Base-by-base conservation (phyloP, 2,329 filamentous ascomycete genomes). In the Ascosphaera apis region DNA sequence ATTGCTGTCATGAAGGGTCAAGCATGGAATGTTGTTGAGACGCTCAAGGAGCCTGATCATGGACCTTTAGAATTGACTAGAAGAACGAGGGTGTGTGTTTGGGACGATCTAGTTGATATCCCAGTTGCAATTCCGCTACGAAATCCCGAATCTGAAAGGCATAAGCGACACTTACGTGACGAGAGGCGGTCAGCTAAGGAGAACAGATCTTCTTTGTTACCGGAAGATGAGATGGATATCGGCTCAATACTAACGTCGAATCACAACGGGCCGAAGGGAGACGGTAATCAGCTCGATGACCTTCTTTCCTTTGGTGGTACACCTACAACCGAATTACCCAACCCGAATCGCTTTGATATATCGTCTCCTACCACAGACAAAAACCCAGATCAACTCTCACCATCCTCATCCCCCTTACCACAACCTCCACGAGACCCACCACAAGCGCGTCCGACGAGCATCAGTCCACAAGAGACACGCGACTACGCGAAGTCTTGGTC, bases 1-100 rank as follows among this genome's bases (percentile, higher is more conserved):
- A 91, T 98, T 41, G 86, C 88, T 1, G 88, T 98, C 40, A 92
- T 98, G 82, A 98, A 98, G 57, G 88, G 88, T 8, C 88, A 98
- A 52, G 88, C 88, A 1, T 98, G 88, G 83, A 98, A 98, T 51
- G 88, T 98, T 0, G 88, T 98, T 3, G 88, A 98, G 59, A 93
- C 88, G 0, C 66, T 98, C 41, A 98, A 98, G 54, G 79, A 79
- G 13, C 65, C 72, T 1, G 88, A 95, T 49, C 86, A 95, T 50
- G 88, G 88, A 0, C 88, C 88, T 0, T 62, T 98, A 13, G 88
- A 95, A 56, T 68, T 98, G 36, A 95, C 88, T 3, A 69, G 88
- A 42, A 69, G 88, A 44, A 77, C 82, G 34, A 74, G 86, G 47
- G 86, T 98, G 13, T 92, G 83, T 47, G 86, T 98, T 9, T 98